Evolutionary conservation across 345 rosid species (phyloP).

Genomic region (Pistacia vera): DNA sequence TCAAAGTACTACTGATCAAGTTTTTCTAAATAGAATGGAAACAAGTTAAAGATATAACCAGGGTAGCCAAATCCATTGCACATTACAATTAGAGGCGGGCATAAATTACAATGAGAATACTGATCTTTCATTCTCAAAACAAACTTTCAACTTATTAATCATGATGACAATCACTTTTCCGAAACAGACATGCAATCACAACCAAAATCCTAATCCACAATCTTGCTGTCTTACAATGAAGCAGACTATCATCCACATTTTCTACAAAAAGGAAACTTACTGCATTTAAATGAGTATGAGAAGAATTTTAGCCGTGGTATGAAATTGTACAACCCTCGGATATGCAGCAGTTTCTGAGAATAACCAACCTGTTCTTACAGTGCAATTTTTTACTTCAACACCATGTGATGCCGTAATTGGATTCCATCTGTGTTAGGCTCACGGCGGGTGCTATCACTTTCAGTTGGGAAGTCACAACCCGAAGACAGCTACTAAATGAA

Average conservation of each 20-base stretch:
- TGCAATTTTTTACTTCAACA: conserved; percentile 52
- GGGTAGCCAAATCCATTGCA: background rate
- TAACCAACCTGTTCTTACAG: conserved; percentile 65
- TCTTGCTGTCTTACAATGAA: background rate
- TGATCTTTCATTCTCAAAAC: background rate
- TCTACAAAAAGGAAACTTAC: background rate
- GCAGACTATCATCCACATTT: background rate
- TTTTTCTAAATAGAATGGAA: background rate
- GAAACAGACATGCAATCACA: background rate
- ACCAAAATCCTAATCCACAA: background rate
- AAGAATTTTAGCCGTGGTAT: background rate
- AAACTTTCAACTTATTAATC: background rate
- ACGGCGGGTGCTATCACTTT: conserved; percentile 63
- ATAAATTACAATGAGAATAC: background rate
- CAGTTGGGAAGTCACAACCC: conserved; percentile 50
- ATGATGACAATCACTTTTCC: background rate
- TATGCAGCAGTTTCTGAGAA: conserved; percentile 6
- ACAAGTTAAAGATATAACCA: background rate
- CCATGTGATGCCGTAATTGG: conserved; percentile 78
- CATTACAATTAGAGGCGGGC: background rate
- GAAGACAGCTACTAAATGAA: conserved; percentile 64
- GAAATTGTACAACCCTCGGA: conserved; percentile 5
- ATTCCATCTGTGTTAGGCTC: conserved; percentile 94
- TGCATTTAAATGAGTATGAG: background rate
- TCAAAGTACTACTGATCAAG: background rate